Evolutionary conservation across 2,329 filamentous ascomycete genomes (phyloP), one percentile per base, ranked within the genome.

Genomic region (Fusarium avenaceum): DNA sequence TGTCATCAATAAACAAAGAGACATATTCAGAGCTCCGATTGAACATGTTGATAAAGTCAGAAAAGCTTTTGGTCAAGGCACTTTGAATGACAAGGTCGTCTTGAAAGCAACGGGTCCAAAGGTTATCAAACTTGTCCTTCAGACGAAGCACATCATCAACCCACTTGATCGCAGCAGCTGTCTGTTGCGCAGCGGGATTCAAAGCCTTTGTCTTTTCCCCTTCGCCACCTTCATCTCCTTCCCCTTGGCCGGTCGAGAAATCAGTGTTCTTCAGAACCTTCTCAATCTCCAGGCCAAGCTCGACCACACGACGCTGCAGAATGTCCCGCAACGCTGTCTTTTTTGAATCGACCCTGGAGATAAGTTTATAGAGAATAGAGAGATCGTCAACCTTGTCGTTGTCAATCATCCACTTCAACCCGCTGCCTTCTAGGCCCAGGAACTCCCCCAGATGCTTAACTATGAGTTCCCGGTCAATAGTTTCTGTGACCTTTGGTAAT

Each of bases 1-100:
- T 97, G 74, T 98, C 95, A 73, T 99, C 96, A 60, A 99, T 97
- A 80, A 97, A 99, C 0, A 99, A 85, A 0, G 96, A 99, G 7
- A 98, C 91, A 76, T 93, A 97, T 76, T 99, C 96, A 2, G 95
- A 93, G 72, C 92, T 91, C 65, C 94, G 89, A 15, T 83, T 79
- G 75, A 97, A 97, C n/a, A 89, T 81, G 77, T 97, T 98, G 84
- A 99, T 97, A 73, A 98, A 97, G 17, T 96, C 91, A 1, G 92
- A 87, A 73, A 97, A 97, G 75, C 94, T 97, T 75, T 90, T 90
- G 3, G 93, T 94, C 26, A 98, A 84, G 0, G 93, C 90, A 3
- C 91, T 92, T 73, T 97, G 92, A 17, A 99, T 83, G 9, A 89
- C 84, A 39, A 93, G 85, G 74, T 98, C 94, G 43, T 87, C 84